Evolutionary conservation across 2,329 filamentous ascomycete genomes (phyloP), one percentile per base, ranked within the genome.

Genomic region (Myriosclerotinia scirpicola): DNA sequence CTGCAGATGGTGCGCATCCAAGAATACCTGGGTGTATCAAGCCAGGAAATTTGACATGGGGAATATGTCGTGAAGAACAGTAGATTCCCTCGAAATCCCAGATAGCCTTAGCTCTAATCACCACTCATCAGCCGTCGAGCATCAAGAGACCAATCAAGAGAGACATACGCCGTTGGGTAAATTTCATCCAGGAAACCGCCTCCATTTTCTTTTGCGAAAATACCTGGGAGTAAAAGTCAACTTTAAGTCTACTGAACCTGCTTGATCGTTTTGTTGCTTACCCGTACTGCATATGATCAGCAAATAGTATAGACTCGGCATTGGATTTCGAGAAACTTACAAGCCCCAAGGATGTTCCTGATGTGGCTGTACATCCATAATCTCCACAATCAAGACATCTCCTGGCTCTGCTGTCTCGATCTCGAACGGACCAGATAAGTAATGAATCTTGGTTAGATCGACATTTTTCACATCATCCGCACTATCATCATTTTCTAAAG

Each of bases 341-440:
- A 77, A 96, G 96, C 93, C 93, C 93, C 93, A 97, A 0, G 92
- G 92, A 67, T 90, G 86, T 40, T 95, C 87, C 69, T 94, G 83
- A 71, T 96, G 87, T 0, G 93, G 93, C 79, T 97, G 92, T 0
- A 97, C 91, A 74, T 97, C 93, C 77, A 94, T 92, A 71, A 97
- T 97, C 77, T 97, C 92, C 9, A 97, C 90, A 0, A 96, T 80
- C 40, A 76, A 53, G 22, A 96, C 82, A 75, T 97, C 93, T 0
- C 93, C 93, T 0, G 93, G 92, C 77, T 93, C 86, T 0, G 92
- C 92, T 0, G 86, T 88, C 75, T 93, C 90, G 66, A 97, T 85
- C 64, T 97, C 90, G 71, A 97, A 97, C 0, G 93, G 93, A 0
- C 93, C 93, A 0, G 90, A 93, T 6, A 97, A 85, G 76, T 96